phyloP scores from a whole-genome alignment of 768 basidiomycete genomes.

The Tubosaeta sp. region DNA sequence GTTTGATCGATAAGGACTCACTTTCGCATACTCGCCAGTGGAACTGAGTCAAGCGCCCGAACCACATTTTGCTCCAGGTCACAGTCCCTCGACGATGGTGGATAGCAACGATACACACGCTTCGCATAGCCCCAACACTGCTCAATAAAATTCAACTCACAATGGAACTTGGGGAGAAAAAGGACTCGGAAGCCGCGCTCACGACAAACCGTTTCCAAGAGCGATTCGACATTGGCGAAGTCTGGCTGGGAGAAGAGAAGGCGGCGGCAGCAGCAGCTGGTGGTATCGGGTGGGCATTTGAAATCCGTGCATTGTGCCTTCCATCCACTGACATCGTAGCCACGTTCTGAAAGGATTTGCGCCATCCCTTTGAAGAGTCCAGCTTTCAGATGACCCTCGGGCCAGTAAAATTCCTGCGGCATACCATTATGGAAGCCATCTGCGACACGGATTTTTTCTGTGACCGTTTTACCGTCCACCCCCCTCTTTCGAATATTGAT shows the following conservation, averaged over 20 bases:
- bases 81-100: neutral
- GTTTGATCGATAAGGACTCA: neutral
- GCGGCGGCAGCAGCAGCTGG: neutral
- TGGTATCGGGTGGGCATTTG: conserved; percentile 14
- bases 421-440: conserved; percentile 18
- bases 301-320: conserved; percentile 23
- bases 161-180: conserved; percentile 30
- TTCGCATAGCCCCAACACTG: conserved; percentile 30
- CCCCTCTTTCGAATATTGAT: conserved; percentile 4
- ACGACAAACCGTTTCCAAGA: neutral
- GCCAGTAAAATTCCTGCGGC: conserved; percentile 32
- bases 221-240: neutral
- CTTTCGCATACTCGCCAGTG: neutral
- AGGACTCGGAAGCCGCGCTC: neutral
- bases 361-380: conserved; percentile 21
- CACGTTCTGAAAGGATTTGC: conserved; percentile 15
- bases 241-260: conserved; percentile 1
- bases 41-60: neutral
- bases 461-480: conserved; percentile 4
- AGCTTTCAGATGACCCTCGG: conserved; percentile 21
- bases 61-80: neutral
- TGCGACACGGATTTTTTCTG: conserved; percentile 5
- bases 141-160: conserved; percentile 31
- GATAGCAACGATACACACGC: conserved; percentile 16
- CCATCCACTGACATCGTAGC: conserved; percentile 6